These are phyloP conservation scores for Quercus suber DNA, from an alignment of 306 rosid genomes.

Conservation along the genomic window DNA sequence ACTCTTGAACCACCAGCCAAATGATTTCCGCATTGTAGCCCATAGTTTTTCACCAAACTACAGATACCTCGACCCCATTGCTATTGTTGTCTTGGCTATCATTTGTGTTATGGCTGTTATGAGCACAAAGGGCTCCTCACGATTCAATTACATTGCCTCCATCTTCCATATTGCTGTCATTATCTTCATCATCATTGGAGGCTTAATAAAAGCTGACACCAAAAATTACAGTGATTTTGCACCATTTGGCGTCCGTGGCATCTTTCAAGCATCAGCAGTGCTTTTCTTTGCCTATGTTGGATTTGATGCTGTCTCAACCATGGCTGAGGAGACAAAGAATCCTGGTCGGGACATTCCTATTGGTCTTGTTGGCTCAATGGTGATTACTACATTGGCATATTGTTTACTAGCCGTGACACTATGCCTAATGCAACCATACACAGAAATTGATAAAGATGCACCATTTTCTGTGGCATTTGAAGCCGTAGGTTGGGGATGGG, in stretches of 20 bases:
- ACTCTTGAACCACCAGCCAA: slow-evolving; percentile 45
- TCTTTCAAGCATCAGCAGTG: slow-evolving; percentile 66
- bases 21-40: slow-evolving; percentile 55
- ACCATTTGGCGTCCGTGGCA: slow-evolving; percentile 43
- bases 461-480: slow-evolving; percentile 66
- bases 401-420: slow-evolving; percentile 65
- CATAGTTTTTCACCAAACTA: slow-evolving; percentile 13
- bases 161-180: slow-evolving; percentile 53
- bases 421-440: slow-evolving; percentile 61
- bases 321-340: slow-evolving; percentile 90
- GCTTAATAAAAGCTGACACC: slow-evolving; percentile 56
- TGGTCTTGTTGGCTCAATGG: slow-evolving; percentile 82
- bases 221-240: slow-evolving; percentile 40
- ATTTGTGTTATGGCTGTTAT: slow-evolving; percentile 51
- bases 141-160: slow-evolving; percentile 73
- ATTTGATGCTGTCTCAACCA: slow-evolving; percentile 74
- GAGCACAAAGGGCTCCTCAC: slow-evolving; percentile 83
- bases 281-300: slow-evolving; percentile 86
- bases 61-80: slow-evolving; percentile 65
- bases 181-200: slow-evolving; percentile 67
- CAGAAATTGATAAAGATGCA: slow-evolving; percentile 25
- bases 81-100: slow-evolving; percentile 40
- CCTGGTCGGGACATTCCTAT: slow-evolving; percentile 79
- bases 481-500: slow-evolving; percentile 76
- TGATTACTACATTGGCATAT: slow-evolving; percentile 36